These are phyloP conservation scores for Didymella pinodella DNA, from an alignment of 2,329 filamentous ascomycete genomes.

Conservation along the genomic window DNA sequence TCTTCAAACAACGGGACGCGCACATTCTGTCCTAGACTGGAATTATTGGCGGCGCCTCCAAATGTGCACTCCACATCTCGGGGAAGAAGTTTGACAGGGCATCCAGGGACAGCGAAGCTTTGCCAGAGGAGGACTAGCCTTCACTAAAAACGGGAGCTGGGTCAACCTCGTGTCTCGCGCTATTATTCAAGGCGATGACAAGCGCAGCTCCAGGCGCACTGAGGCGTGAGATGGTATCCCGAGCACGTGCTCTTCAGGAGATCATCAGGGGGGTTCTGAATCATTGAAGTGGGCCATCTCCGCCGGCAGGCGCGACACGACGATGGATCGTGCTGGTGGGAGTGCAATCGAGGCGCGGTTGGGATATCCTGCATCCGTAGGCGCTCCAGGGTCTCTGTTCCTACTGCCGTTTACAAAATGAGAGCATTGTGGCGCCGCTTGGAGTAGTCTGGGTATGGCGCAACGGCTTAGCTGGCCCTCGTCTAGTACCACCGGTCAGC, in stretches of 20 bases:
- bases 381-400: not conserved
- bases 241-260: conserved; percentile 19
- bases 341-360: not conserved
- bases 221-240: not conserved
- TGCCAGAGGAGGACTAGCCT: not conserved
- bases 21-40: conserved; percentile 11
- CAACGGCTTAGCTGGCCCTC: conserved; percentile 3
- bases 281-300: not conserved
- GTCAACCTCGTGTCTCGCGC: conserved; percentile 10
- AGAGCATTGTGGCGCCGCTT: conserved; percentile 4
- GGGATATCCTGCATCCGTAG: not conserved
- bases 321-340: not conserved
- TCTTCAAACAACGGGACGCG: conserved; percentile 7
- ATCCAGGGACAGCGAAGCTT: conserved; percentile 1
- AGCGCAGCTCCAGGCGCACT: conserved; percentile 6
- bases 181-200: conserved; percentile 17
- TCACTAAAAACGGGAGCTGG: not conserved
- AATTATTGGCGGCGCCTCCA: conserved; percentile 17
- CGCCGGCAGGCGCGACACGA: not conserved
- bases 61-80: conserved; percentile 17
- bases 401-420: not conserved
- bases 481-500: conserved; percentile 3
- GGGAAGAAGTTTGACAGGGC: conserved; percentile 10
- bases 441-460: not conserved
- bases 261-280: conserved; percentile 4